Base-by-base conservation (phyloP, 192 early-diverging fungal genomes). In the Podochytrium sp. region DNA sequence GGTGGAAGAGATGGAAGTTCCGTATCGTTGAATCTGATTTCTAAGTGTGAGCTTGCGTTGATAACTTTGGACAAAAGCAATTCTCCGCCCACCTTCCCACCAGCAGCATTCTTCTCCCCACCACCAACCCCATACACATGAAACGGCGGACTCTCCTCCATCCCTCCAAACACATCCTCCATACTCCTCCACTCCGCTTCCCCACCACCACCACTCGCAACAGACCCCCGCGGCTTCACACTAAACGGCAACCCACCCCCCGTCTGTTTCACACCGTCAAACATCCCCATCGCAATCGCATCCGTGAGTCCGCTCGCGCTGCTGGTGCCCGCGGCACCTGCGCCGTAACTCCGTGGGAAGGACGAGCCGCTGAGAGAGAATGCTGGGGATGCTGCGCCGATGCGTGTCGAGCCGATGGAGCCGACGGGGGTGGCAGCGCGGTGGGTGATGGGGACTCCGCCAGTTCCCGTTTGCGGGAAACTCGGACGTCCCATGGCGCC, bases 91-190 rank as follows among this genome's bases (percentile, higher is more conserved):
- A 69, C 66, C 51, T 56, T 69, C 29, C 27, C 6, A 10, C n/a
- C 2, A 29, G 41, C 63, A 27, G 23, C 16, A 47, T 47, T 29
- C 14, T 49, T 12, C 47, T 49, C 47, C 47, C 47, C 12, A n/a
- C n/a, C n/a, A n/a, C n/a, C n/a, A n/a, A n/a, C n/a, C n/a, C 34
- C 7, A 69, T 55, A 69, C 29, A 69, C 50, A 35, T 69, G 20
- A 25, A 69, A 69, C 35, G 66, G 66, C n/a, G 66, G 66, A 55
- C 66, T 69, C 37, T 69, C 66, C 51, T 69, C 66, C 1, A 69
- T 12, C 29, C 66, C 51, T 7, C n/a, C 12, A 29, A 65, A 65
- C 1, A 65, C 42, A 27, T 65, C 63, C 38, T 69, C 66, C 27
- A 55, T 55, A 38, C 52, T 55, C 50, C 38, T 69, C 16, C 30